phyloP scores from a whole-genome alignment of 805 yeast genomes.

The Barnettozyma sp. region DNA sequence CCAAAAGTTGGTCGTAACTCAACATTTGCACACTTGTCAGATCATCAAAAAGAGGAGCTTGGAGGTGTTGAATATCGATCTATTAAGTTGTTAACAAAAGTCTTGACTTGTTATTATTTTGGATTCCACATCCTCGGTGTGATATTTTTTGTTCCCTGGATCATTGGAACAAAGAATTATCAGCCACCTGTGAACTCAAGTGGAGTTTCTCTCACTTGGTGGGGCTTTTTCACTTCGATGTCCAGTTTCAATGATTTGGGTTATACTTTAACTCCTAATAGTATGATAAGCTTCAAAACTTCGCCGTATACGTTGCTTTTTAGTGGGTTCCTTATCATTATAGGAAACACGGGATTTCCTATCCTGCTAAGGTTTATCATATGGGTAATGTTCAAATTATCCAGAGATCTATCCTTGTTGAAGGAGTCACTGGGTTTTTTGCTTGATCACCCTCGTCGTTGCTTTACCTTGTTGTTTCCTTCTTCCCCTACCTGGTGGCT shows the following conservation, averaged over 20 bases:
- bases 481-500: slow-evolving; percentile 95
- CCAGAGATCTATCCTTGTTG: slow-evolving; percentile 55
- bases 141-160: slow-evolving; percentile 57
- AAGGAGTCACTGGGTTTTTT: slow-evolving; percentile 80
- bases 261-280: slow-evolving; percentile 69
- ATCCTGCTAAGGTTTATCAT: slow-evolving; percentile 70
- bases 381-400: slow-evolving; percentile 66
- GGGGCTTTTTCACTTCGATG: slow-evolving; percentile 82
- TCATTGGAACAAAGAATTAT: slow-evolving; percentile 37
- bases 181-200: slow-evolving; percentile 36
- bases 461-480: slow-evolving; percentile 89
- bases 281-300: slow-evolving; percentile 61
- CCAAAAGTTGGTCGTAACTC: slow-evolving; percentile 94
- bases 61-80: slow-evolving; percentile 98
- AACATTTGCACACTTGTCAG: slow-evolving; percentile 74
- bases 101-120: slow-evolving; percentile 60
- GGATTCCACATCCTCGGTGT: slow-evolving; percentile 64
- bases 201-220: slow-evolving; percentile 80
- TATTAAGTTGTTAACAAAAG: slow-evolving; percentile 61
- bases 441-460: slow-evolving; percentile 93
- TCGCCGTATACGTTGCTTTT: slow-evolving; percentile 61
- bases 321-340: slow-evolving; percentile 63
- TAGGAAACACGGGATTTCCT: slow-evolving; percentile 96
- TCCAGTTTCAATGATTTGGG: slow-evolving; percentile 87
- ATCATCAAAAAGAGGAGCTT: slow-evolving; percentile 82